Evolutionary conservation across 805 yeast genomes (phyloP).

Genomic region (Candida tallmaniae): DNA sequence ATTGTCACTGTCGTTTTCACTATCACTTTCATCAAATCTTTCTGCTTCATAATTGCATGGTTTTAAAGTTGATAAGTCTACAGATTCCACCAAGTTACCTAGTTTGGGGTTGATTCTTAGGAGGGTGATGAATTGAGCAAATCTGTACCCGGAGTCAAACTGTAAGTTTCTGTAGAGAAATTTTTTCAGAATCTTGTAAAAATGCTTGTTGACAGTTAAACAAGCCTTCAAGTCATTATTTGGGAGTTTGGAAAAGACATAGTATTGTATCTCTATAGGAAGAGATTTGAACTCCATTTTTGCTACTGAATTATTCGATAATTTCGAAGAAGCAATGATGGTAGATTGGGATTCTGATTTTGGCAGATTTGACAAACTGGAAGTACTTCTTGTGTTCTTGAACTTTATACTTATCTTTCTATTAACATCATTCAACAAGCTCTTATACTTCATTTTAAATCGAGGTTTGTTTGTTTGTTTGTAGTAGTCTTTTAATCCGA

Average conservation of each 20-base stretch:
- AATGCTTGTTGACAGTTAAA: slow-evolving; percentile 47
- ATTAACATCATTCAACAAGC: slow-evolving; percentile 45
- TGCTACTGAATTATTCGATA: not conserved
- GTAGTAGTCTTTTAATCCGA: slow-evolving; percentile 3
- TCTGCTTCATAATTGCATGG: slow-evolving; percentile 24
- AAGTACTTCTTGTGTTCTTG: slow-evolving; percentile 5
- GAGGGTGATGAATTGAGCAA: slow-evolving; percentile 74
- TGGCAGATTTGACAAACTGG: too few species aligned
- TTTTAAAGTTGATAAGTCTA: slow-evolving; percentile 53
- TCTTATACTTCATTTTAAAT: slow-evolving; percentile 45
- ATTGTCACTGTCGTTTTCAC: slow-evolving; percentile 5
- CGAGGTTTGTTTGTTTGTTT: slow-evolving; percentile 7
- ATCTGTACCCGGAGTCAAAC: slow-evolving; percentile 68
- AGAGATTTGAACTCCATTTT: slow-evolving; percentile 19
- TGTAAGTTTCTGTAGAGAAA: slow-evolving; percentile 50
- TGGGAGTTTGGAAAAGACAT: slow-evolving; percentile 33
- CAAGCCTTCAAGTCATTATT: slow-evolving; percentile 33
- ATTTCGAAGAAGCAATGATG: not conserved
- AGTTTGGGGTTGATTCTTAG: slow-evolving; percentile 52
- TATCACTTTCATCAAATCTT: slow-evolving; percentile 6
- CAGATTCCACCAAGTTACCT: slow-evolving; percentile 49
- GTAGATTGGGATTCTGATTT: too few species aligned
- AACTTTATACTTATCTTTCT: slow-evolving; percentile 36
- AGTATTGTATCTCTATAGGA: slow-evolving; percentile 41
- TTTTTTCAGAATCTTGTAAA: slow-evolving; percentile 50